These are phyloP conservation scores for Rhexocercosporidium sp. DNA, from an alignment of 2,329 filamentous ascomycete genomes.

Conservation along the genomic window DNA sequence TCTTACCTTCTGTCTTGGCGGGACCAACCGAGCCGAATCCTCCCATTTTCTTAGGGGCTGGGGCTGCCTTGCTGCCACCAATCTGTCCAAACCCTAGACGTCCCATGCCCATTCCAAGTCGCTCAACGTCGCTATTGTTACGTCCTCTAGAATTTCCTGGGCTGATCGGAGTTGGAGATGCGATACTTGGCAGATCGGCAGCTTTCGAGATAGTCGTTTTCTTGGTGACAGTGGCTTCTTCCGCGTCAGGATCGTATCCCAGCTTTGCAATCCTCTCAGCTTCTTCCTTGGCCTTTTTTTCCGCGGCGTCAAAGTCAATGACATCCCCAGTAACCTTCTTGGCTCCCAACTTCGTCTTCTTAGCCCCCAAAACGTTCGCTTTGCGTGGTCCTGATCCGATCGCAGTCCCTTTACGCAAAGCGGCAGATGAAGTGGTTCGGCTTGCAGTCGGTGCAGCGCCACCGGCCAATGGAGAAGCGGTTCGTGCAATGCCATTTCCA, in stretches of 20 bases:
- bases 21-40: slow-evolving; percentile 86
- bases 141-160: slow-evolving; percentile 64
- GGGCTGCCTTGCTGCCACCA: slow-evolving; percentile 37
- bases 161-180: slow-evolving; percentile 75
- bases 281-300: slow-evolving; percentile 96
- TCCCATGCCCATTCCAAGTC: slow-evolving; percentile 70
- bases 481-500: slow-evolving; percentile 74
- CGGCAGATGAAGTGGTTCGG: slow-evolving; percentile 76
- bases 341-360: slow-evolving; percentile 86
- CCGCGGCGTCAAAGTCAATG: slow-evolving; percentile 96
- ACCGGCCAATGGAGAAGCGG: slow-evolving; percentile 79
- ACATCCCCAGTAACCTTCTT: slow-evolving; percentile 85
- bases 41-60: slow-evolving; percentile 63
- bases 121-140: slow-evolving; percentile 80
- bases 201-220: slow-evolving; percentile 40
- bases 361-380: slow-evolving; percentile 82
- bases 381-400: slow-evolving; percentile 72
- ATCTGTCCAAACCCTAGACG: slow-evolving; percentile 42
- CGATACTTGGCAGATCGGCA: slow-evolving; percentile 64
- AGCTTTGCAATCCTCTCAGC: slow-evolving; percentile 94
- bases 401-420: slow-evolving; percentile 76
- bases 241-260: slow-evolving; percentile 92
- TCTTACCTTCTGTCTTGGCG: slow-evolving; percentile 74
- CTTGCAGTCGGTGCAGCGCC: slow-evolving; percentile 61
- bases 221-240: slow-evolving; percentile 58